Evolutionary conservation across 1,284 basidiomycete species (phyloP), one percentile per base, ranked within the genome.

Genomic region (Sparassis latifolia): DNA sequence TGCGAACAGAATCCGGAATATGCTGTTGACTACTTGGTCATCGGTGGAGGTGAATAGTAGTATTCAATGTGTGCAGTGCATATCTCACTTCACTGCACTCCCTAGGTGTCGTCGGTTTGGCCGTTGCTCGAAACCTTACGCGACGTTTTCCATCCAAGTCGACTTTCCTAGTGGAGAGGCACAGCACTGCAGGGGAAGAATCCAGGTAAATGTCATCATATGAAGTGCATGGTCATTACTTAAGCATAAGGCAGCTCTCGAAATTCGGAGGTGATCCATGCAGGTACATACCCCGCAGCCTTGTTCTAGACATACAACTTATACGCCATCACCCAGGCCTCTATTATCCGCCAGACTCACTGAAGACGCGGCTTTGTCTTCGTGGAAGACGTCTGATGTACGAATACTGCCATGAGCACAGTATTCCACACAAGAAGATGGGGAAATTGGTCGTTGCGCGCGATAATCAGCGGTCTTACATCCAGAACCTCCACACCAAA

Each of bases 251-350:
- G 28, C 52, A 94, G 91, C 65, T 93, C 93, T 38, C 84, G 96
- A 27, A 97, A 97, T 66, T 96, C 92, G 1, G 96, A 98, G 63
- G 96, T 99, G 10, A 89, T 97, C 42, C 95, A 97, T 69, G 91
- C 92, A 54, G 91, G 90, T 82, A 61, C 50, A 63, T 9, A 4
- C 35, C 58, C 40, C 29, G 35, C 7, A 27, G 45, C 38, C 38
- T 12, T 32, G 33, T 27, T 50, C 28, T 39, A n/a, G 42, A 12
- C 39, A 43, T 7, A 20, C 20, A 20, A 20, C 32, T 31, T 10
- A 37, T 37, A 47, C 43, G 31, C 27, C 44, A 33, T 10, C 32
- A 39, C 37, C 3, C 47, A 88, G 86, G 86, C 9, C 69, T 90
- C 2, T 89, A 89, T 59, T 98, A 98, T 64, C 95, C 95, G 0